Conservation (phyloP, 2,329 filamentous ascomycete species). For the Macrophomina phaseolina region DNA sequence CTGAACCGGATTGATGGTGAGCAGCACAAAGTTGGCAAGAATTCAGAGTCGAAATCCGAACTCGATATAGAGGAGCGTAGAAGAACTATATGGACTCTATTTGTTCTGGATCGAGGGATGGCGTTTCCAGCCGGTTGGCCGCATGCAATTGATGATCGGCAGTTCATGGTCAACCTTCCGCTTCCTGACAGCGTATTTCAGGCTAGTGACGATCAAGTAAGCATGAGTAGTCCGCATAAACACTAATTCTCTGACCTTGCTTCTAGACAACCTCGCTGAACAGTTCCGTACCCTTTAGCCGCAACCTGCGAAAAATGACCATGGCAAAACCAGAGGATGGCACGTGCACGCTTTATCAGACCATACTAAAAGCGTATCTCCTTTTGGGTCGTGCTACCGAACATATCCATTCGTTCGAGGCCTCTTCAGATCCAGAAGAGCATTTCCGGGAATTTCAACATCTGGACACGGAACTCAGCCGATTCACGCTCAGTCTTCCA, state of each 20-base stretch:
- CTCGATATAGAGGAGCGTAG: slow-evolving; percentile 39
- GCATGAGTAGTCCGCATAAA: background rate
- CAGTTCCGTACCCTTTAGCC: slow-evolving; percentile 33
- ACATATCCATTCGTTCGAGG: slow-evolving; percentile 38
- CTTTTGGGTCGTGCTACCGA: slow-evolving; percentile 38
- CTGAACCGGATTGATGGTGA: slow-evolving; percentile 39
- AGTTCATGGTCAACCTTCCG: slow-evolving; percentile 42
- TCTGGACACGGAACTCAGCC: slow-evolving; percentile 35
- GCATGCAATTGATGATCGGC: slow-evolving; percentile 36
- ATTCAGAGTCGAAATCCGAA: slow-evolving; percentile 24
- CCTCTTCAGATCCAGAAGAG: slow-evolving; percentile 33
- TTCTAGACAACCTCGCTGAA: background rate
- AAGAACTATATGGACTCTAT: slow-evolving; percentile 40
- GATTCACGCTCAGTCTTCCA: slow-evolving; percentile 38
- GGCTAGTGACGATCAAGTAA: background rate
- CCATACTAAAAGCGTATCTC: slow-evolving; percentile 34
- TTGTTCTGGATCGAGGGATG: slow-evolving; percentile 38
- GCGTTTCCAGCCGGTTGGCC: slow-evolving; percentile 40
- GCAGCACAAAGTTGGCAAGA: background rate
- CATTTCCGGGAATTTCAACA: slow-evolving; percentile 35
- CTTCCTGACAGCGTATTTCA: slow-evolving; percentile 32
- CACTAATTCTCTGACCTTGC: background rate
- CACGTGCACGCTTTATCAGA: slow-evolving; percentile 33
- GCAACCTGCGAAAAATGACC: slow-evolving; percentile 35
- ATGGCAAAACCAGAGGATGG: slow-evolving; percentile 32